Evolutionary conservation across 257 asterid species (phyloP), one percentile per base, ranked within the genome.

Genomic region (Forsythia viridissima): DNA sequence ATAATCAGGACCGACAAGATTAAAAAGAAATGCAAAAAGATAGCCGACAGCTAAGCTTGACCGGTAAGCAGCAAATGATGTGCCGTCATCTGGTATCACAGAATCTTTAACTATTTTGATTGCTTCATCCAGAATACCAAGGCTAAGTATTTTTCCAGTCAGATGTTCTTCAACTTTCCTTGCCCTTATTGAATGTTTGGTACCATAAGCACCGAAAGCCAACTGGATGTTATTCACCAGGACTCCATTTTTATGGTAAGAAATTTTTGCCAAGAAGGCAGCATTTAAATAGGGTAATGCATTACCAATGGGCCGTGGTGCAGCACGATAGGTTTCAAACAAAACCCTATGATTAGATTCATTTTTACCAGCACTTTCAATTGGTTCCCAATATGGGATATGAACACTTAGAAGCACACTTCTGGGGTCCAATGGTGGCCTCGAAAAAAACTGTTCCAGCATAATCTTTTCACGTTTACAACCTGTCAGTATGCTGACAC

Each of bases 251-350:
- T 48, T 40, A 74, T 75, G 51, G 68, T 4, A 57, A 75, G 89
- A 88, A 63, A 88, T 72, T 77, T 85, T 89, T 55, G 90, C 91
- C 78, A 85, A 82, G 85, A 91, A 91, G 40, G 97, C 88, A 42
- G 92, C 92, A 72, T 88, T 90, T 66, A 86, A 71, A 80, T 91
- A 91, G 18, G 97, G 92, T 83, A 91, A 80, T 10, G 97, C 97
- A 85, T 84, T 90, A 79, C 97, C 97, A 77, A 86, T 79, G 40
- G 91, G 97, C 80, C 93, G 81, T n/a, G 93, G 93, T 30, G 93
- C 70, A 59, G 92, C 90, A 52, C 94, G 89, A 70, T 88, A 92
- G 36, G 91, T 87, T 77, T 89, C 93, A 79, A 88, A 89, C 67
- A 84, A 69, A 71, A 89, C 70, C 20, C 65, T 87, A 46, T 88